Percentiles rank a stretch among this genome's conserved stretches.
phyloP scores from a whole-genome alignment of 2,329 filamentous ascomycete species.

The Alternaria sp. region DNA sequence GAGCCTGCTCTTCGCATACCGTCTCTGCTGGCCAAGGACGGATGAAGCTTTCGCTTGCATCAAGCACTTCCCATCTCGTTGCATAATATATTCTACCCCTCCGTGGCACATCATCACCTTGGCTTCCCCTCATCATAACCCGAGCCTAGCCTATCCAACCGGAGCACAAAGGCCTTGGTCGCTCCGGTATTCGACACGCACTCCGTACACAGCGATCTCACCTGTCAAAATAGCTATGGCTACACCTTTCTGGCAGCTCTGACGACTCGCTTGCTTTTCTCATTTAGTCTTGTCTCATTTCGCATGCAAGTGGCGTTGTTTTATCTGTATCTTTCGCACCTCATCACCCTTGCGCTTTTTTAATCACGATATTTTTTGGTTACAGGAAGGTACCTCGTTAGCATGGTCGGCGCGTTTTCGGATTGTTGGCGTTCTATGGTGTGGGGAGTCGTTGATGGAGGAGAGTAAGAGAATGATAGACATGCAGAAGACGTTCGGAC shows the following conservation, averaged over 20 bases:
- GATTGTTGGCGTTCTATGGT: conserved; percentile 18
- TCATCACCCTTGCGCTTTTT: conserved; percentile 20
- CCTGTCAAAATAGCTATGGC: neutral
- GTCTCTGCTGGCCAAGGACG: conserved; percentile 49
- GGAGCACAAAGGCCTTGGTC: conserved; percentile 9
- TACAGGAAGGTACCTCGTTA: conserved; percentile 8
- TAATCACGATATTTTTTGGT: conserved; percentile 14
- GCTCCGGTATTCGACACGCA: neutral
- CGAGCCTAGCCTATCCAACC: conserved; percentile 16
- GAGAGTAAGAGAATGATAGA: conserved; percentile 2
- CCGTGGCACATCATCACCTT: conserved; percentile 22
- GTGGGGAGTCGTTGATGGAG: conserved; percentile 8
- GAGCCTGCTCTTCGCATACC: conserved; percentile 22
- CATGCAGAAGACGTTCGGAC: conserved; percentile 8
- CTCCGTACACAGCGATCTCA: conserved; percentile 1
- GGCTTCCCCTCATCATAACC: conserved; percentile 24
- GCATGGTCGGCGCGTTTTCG: conserved; percentile 21
- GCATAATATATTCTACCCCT: conserved; percentile 40
- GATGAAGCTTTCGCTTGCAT: conserved; percentile 35
- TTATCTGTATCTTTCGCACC: conserved; percentile 19
- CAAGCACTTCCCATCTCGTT: conserved; percentile 38
- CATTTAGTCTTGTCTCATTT: conserved; percentile 3
- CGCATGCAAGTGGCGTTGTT: conserved; percentile 11
- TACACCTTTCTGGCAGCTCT: neutral
- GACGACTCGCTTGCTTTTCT: neutral